phyloP scores from a whole-genome alignment of 768 basidiomycete genomes.

The Leccinum uliginosum region DNA sequence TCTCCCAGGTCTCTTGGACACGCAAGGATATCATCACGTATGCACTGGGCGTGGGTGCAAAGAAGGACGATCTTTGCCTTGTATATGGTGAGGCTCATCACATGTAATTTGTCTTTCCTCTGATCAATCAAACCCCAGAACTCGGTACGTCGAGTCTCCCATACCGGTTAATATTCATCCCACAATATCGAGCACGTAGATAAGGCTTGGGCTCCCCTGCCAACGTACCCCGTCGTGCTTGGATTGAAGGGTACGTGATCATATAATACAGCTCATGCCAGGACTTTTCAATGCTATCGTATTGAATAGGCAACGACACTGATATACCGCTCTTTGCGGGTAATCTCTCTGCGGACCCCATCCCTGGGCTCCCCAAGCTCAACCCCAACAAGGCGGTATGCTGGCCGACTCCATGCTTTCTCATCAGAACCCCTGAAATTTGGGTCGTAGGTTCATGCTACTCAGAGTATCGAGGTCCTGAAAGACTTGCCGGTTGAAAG shows the following conservation, averaged over 20 bases:
- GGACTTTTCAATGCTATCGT: background rate
- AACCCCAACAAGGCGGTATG: slow-evolving; percentile 68
- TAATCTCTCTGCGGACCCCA: slow-evolving; percentile 31
- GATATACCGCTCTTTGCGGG: slow-evolving; percentile 71
- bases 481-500: slow-evolving; percentile 73
- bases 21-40: slow-evolving; percentile 79
- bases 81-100: slow-evolving; percentile 56
- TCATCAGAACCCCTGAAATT: background rate
- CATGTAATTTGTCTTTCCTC: no score
- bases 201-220: slow-evolving; percentile 68
- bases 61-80: slow-evolving; percentile 62
- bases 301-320: slow-evolving; percentile 42
- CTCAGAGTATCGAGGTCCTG: slow-evolving; percentile 75
- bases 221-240: slow-evolving; percentile 83
- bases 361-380: slow-evolving; percentile 67
- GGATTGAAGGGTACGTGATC: slow-evolving; percentile 52
- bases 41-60: slow-evolving; percentile 78
- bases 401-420: background rate
- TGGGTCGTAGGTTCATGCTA: slow-evolving; percentile 62
- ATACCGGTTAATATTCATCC: background rate
- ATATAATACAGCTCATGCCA: background rate
- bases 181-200: slow-evolving; percentile 34
- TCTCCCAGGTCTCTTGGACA: slow-evolving; percentile 71
- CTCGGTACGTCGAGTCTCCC: slow-evolving; percentile 38
- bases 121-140: slow-evolving; percentile 32